phyloP scores from a whole-genome alignment of 768 basidiomycete species.

The Tremella mesenterica region DNA sequence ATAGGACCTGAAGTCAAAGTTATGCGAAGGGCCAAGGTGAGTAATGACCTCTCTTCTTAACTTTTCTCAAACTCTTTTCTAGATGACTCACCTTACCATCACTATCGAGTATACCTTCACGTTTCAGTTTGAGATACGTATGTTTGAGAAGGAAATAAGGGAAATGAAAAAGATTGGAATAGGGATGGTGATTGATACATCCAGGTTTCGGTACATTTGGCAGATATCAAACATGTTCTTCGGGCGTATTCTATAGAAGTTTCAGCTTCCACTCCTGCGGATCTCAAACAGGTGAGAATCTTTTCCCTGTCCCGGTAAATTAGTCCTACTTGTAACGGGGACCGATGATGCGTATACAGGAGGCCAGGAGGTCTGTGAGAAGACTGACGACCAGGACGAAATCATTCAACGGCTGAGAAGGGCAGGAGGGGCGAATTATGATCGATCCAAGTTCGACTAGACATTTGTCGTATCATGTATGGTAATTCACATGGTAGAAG shows the following conservation, averaged over 20 bases:
- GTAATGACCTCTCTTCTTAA: slow-evolving; percentile 14
- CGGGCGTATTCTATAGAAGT: slow-evolving; percentile 77
- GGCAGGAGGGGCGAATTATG: slow-evolving; percentile 51
- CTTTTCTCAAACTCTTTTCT: too few species aligned
- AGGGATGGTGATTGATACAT: background rate
- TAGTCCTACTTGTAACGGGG: too few species aligned
- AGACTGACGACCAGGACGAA: slow-evolving; percentile 53
- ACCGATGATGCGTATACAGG: background rate
- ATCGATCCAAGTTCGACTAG: slow-evolving; percentile 39
- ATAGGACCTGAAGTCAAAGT: slow-evolving; percentile 56
- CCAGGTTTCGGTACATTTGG: slow-evolving; percentile 86
- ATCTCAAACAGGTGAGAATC: slow-evolving; percentile 51
- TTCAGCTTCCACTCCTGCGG: slow-evolving; percentile 69
- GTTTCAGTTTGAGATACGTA: too few species aligned
- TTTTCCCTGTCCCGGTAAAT: background rate
- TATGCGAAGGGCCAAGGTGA: slow-evolving; percentile 84
- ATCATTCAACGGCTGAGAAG: slow-evolving; percentile 74
- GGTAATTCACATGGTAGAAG: too few species aligned
- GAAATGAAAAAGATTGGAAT: background rate
- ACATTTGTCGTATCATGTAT: background rate
- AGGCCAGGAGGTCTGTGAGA: background rate
- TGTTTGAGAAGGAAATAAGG: background rate
- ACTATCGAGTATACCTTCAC: too few species aligned
- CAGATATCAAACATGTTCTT: slow-evolving; percentile 75
- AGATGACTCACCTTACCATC: background rate